A percentile compares a stretch with the other conserved stretches of the same genome.
phyloP scores from a whole-genome alignment of 83 land plant species.

The Isoetes engelmannii region DNA sequence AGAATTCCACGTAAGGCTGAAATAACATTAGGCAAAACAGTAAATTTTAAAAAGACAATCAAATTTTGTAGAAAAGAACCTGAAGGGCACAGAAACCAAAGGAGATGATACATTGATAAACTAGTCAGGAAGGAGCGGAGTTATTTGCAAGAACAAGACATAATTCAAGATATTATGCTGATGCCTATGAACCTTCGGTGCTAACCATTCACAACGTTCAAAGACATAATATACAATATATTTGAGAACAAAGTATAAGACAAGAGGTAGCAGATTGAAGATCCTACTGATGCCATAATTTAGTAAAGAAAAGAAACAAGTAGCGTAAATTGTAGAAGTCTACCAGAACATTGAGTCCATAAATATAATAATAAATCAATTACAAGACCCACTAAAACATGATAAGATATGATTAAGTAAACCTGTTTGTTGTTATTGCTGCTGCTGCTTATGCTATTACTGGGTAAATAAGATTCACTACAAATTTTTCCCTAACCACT shows the following conservation, averaged over 20 bases:
- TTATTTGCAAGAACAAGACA: not conserved
- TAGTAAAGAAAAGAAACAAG: slow-evolving; percentile 1
- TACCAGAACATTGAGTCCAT: no score
- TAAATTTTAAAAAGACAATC: not conserved
- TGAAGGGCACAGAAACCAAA: slow-evolving; percentile 6
- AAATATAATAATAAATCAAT: no score
- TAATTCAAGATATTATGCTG: slow-evolving; percentile 26
- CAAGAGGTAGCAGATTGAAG: slow-evolving; percentile 18
- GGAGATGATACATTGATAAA: slow-evolving; percentile 9
- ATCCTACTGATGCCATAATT: slow-evolving; percentile 22
- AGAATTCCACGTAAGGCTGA: not conserved
- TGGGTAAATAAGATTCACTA: no score
- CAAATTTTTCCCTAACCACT: no score
- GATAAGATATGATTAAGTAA: no score
- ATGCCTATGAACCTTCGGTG: slow-evolving; percentile 21
- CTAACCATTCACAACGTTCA: slow-evolving; percentile 26
- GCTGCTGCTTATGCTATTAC: no score
- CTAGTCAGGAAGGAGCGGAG: slow-evolving; percentile 7
- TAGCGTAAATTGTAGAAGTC: no score
- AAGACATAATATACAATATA: slow-evolving; percentile 24
- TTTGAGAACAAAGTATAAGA: slow-evolving; percentile 16
- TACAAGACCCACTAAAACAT: no score
- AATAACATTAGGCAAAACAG: not conserved
- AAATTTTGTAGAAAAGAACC: not conserved
- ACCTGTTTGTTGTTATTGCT: no score